Conservation (phyloP, 2,329 filamentous ascomycete species). For the Phaeosphaeria sp. region DNA sequence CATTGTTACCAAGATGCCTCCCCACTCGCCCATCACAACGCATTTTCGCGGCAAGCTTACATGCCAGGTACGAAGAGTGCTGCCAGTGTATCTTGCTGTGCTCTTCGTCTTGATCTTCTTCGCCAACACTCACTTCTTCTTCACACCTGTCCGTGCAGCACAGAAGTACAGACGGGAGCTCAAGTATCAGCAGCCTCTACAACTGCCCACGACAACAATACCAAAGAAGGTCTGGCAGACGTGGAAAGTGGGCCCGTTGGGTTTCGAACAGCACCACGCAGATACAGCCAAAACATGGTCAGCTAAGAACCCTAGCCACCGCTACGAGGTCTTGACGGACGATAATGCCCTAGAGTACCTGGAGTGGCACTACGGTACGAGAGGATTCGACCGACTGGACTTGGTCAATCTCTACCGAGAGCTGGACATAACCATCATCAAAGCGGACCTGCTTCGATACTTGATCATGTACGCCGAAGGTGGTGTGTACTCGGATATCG, state of each 20-base stretch:
- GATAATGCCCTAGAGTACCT: conserved; percentile 71
- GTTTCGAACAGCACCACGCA: conserved; percentile 69
- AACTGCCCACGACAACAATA: conserved; percentile 50
- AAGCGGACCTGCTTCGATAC: conserved; percentile 70
- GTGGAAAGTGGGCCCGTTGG: conserved; percentile 73
- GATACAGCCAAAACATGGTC: conserved; percentile 69
- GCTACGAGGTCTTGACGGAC: conserved; percentile 75
- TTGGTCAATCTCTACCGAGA: conserved; percentile 37
- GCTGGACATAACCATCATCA: conserved; percentile 65
- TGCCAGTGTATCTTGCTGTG: conserved; percentile 41
- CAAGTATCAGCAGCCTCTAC: conserved; percentile 42
- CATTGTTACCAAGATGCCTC: conserved; percentile 40
- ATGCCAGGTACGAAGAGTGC: conserved; percentile 42
- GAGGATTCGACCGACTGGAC: conserved; percentile 70
- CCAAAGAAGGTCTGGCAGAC: conserved; percentile 77
- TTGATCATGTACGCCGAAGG: conserved; percentile 72
- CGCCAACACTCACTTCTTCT: conserved; percentile 42
- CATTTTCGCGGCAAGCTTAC: conserved; percentile 43
- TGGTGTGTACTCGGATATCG: conserved; percentile 66
- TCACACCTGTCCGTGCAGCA: conserved; percentile 41
- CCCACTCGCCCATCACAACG: conserved; percentile 40
- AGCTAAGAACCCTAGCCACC: conserved; percentile 68
- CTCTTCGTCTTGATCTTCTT: conserved; percentile 41
- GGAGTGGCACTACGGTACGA: conserved; percentile 69
- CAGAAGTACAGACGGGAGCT: conserved; percentile 43